phyloP scores from a whole-genome alignment of 495 filamentous ascomycete genomes.

The Cudoniella acicularis region DNA sequence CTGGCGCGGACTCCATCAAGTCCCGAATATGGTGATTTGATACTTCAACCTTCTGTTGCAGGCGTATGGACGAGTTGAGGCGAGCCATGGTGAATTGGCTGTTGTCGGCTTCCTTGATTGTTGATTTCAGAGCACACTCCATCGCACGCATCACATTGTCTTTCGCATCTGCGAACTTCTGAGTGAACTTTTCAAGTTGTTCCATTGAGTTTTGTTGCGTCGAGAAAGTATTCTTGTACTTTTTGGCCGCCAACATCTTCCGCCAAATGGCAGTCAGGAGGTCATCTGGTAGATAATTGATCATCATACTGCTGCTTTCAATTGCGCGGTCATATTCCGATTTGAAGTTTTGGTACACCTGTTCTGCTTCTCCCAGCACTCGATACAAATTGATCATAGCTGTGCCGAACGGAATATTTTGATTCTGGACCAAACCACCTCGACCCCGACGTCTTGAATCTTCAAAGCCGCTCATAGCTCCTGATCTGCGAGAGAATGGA shows the following conservation, averaged over 20 bases:
- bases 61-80: constrained; percentile 15
- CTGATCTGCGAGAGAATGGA: not conserved
- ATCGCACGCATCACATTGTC: not conserved
- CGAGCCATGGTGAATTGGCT: not conserved
- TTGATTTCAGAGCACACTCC: not conserved
- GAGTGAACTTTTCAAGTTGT: not conserved
- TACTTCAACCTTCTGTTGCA: constrained; percentile 13
- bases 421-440: constrained; percentile 8
- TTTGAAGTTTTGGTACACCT: constrained; percentile 27
- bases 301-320: constrained; percentile 23
- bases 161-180: not conserved
- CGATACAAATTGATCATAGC: constrained; percentile 23
- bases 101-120: not conserved
- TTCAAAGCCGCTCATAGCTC: not conserved
- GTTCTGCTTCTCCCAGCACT: constrained; percentile 26
- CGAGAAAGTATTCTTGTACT: constrained; percentile 22
- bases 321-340: constrained; percentile 29
- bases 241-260: not conserved
- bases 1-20: constrained; percentile 1
- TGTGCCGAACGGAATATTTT: constrained; percentile 16
- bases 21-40: constrained; percentile 3
- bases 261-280: constrained; percentile 15
- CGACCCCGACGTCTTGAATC: not conserved
- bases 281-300: constrained; percentile 23
- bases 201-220: not conserved